These are phyloP conservation scores for Allomyces macrogynus DNA, from an alignment of 192 early-diverging fungal genomes.

Conservation along the genomic window DNA sequence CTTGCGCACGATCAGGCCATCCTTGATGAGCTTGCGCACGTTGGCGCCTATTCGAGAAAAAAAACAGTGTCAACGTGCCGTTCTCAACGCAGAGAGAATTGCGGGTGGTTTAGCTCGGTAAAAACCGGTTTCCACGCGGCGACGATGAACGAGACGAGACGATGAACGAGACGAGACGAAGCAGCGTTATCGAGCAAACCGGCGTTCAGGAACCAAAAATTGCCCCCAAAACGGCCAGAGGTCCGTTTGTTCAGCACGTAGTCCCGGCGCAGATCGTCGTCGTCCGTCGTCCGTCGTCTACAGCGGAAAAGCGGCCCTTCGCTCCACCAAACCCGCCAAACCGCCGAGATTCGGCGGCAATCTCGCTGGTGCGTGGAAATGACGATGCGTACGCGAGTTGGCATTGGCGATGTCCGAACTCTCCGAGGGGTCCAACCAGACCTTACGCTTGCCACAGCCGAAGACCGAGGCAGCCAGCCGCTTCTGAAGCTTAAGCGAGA, in stretches of 20 bases:
- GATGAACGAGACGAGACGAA: no score
- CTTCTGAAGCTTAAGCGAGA: constrained; percentile 45
- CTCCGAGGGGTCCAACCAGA: constrained; percentile 98
- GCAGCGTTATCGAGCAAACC: no score
- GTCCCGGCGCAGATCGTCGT: not conserved
- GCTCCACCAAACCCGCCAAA: no score
- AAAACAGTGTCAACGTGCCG: not conserved
- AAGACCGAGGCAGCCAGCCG: constrained; percentile 89
- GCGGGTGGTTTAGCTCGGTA: not conserved
- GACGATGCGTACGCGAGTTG: constrained; percentile 81
- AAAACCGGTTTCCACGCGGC: constrained; percentile 4
- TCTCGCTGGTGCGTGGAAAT: not conserved
- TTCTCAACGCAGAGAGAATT: not conserved
- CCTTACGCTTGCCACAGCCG: constrained; percentile 93
- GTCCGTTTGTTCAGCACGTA: constrained; percentile 4
- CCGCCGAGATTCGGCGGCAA: constrained; percentile 1
- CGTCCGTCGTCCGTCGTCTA: not conserved
- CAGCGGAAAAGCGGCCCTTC: not conserved
- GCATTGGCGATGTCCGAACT: constrained; percentile 81
- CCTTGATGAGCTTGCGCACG: constrained; percentile 93
- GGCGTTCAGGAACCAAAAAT: no score
- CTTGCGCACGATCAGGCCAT: constrained; percentile 92
- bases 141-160: constrained; percentile 4
- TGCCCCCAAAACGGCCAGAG: constrained; percentile 7
- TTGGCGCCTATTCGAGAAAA: constrained; percentile 46